Evolutionary conservation across 106 monocot genomes (phyloP), one percentile per base, ranked within the genome.

Genomic region (Alisma plantagoaquatica): DNA sequence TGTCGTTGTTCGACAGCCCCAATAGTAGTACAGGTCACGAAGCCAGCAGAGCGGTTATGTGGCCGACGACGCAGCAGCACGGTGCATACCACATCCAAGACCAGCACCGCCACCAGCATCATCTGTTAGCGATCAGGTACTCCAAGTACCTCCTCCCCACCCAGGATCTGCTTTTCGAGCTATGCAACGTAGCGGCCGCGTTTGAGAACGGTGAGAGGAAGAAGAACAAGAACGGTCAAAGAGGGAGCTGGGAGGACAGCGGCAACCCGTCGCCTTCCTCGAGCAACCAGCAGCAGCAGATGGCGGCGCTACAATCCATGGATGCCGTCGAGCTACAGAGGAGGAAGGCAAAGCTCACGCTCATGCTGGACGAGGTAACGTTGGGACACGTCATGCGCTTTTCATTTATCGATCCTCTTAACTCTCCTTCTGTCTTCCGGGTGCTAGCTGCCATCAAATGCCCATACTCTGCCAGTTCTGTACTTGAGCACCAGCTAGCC

Each of bases 301-400:
- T n/a, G n/a, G n/a, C n/a, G n/a, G 32, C 63, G 12, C 49, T 83
- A 12, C 43, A 50, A 15, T 55, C 62, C 26, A 3, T 75, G 25
- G 83, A 83, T 31, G 50, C 64, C 14, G 22, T 62, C 0, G 77
- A 83, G 54, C 65, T 78, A 4, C 73, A 78, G 53, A 70, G 57
- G 50, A 54, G 63, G 7, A 78, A 70, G 28, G 57, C 70, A 10
- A 70, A 63, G 70, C 67, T 83, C 7, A 43, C 66, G 27, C 41
- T 65, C 46, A 63, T 83, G 74, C 63, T 77, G 14, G 83, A 83
- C 43, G 77, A 83, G 83, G 83, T 83, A 16, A 71, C 57, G 44
- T 31, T 21, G 14, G n/a, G n/a, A 10, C 29, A 23, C 33, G 43
- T 18, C 31, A 14, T 31, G 41, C 28, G 3, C 0, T 57, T 25